These are phyloP conservation scores for Pelargonium fulgidum DNA, from an alignment of 441 rosid species.

Conservation along the genomic window DNA sequence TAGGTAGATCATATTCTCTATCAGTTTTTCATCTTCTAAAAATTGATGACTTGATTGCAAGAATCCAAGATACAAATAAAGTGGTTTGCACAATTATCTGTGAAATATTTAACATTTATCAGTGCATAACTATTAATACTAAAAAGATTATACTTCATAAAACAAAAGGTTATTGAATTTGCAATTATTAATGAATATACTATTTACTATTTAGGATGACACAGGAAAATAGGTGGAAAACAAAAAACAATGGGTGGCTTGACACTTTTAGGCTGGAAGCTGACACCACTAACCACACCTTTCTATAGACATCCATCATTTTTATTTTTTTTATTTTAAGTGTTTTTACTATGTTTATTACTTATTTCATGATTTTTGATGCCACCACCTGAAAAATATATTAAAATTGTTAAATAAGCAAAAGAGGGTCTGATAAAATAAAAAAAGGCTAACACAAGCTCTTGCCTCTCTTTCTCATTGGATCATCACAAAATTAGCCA, in stretches of 20 bases:
- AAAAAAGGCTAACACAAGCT: not conserved
- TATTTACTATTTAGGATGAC: not conserved
- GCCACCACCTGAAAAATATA: not conserved
- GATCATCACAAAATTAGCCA: slow-evolving; percentile 19
- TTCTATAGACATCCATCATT: slow-evolving; percentile 13
- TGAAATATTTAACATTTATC: no score
- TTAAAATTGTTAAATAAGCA: no score
- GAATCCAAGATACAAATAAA: no score
- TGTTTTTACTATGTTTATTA: not conserved
- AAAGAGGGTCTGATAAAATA: not conserved
- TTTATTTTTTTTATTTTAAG: not conserved
- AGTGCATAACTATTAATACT: no score
- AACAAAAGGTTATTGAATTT: not conserved
- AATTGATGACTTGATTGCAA: no score
- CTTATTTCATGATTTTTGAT: not conserved
- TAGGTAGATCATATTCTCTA: no score
- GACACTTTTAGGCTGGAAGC: slow-evolving; percentile 69
- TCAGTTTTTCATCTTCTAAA: no score
- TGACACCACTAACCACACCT: slow-evolving; percentile 26
- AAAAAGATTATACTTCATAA: no score
- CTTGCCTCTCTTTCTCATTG: slow-evolving; percentile 13
- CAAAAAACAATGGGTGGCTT: slow-evolving; percentile 19
- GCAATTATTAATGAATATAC: not conserved
- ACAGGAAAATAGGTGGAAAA: slow-evolving; percentile 15
- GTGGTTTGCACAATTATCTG: no score